Conservation (phyloP, 1,139 yeast genomes). For the Saccharomycopsis hybrid region DNA sequence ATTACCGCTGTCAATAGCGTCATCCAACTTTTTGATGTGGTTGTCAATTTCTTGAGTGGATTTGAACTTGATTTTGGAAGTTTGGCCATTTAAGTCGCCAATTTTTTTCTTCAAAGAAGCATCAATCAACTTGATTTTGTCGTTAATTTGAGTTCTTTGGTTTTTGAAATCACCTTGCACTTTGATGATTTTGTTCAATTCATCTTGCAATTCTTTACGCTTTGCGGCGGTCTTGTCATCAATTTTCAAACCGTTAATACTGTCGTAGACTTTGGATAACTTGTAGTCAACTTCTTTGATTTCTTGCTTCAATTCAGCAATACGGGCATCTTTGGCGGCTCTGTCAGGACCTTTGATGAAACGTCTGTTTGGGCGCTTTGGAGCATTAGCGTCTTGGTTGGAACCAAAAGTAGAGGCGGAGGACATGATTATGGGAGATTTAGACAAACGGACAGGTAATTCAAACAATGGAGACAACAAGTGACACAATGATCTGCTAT, state of each 20-base stretch:
- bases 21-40: slow-evolving; percentile 65
- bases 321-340: slow-evolving; percentile 47
- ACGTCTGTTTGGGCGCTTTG: slow-evolving; percentile 17
- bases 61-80: slow-evolving; percentile 65
- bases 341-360: slow-evolving; percentile 61
- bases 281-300: slow-evolving; percentile 59
- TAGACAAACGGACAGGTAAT: too few species aligned
- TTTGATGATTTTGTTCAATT: slow-evolving; percentile 59
- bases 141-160: slow-evolving; percentile 62
- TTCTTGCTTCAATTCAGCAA: slow-evolving; percentile 57
- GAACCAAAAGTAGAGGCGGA: too few species aligned
- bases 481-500: too few species aligned
- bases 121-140: slow-evolving; percentile 70
- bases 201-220: slow-evolving; percentile 58
- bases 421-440: too few species aligned
- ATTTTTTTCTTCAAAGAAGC: slow-evolving; percentile 68
- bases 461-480: too few species aligned
- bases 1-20: slow-evolving; percentile 69
- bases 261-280: slow-evolving; percentile 22
- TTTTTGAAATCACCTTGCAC: slow-evolving; percentile 65
- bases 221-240: slow-evolving; percentile 37
- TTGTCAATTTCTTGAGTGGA: slow-evolving; percentile 72
- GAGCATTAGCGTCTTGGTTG: too few species aligned
- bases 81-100: slow-evolving; percentile 64
- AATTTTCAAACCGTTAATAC: slow-evolving; percentile 22